These are phyloP conservation scores for Zostera marina DNA, from an alignment of 116 monocot species.

Conservation along the genomic window DNA sequence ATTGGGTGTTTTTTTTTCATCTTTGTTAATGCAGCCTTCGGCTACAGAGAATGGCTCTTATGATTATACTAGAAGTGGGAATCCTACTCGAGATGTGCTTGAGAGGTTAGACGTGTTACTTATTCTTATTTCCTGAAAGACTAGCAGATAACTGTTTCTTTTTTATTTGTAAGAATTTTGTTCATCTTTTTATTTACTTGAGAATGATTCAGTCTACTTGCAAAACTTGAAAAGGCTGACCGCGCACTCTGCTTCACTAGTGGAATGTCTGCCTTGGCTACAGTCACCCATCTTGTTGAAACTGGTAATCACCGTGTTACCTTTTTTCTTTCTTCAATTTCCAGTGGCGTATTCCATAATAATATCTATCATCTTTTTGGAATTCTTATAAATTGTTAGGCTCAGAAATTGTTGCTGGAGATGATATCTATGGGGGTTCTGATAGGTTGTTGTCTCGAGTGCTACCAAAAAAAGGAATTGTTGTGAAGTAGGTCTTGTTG, in stretches of 20 bases:
- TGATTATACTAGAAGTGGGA: constrained; percentile 93
- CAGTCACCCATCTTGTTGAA: constrained; percentile 59
- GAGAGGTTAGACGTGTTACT: constrained; percentile 38
- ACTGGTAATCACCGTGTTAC: constrained; percentile 22
- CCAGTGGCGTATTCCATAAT: background rate
- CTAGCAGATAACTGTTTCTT: background rate
- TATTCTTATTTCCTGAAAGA: background rate
- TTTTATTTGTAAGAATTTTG: background rate
- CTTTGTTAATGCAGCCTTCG: constrained; percentile 38
- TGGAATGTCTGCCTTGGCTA: constrained; percentile 87
- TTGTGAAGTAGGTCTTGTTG: constrained; percentile 50
- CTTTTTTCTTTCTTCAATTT: background rate
- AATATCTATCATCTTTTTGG: background rate
- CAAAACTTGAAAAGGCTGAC: constrained; percentile 94
- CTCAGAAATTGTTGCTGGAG: constrained; percentile 83
- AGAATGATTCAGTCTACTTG: constrained; percentile 45
- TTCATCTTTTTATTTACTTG: background rate
- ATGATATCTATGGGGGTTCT: constrained; percentile 95
- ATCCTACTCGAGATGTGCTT: constrained; percentile 85
- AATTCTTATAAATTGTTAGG: constrained; percentile 19
- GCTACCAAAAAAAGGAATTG: constrained; percentile 56
- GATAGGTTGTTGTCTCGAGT: constrained; percentile 75
- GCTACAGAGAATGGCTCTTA: constrained; percentile 73
- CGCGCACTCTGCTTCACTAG: constrained; percentile 90
- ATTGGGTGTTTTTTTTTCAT: background rate